Evolutionary conservation across 805 yeast genomes (phyloP), one percentile per base, ranked within the genome.

Genomic region (Hanseniaspora guilliermondii): DNA sequence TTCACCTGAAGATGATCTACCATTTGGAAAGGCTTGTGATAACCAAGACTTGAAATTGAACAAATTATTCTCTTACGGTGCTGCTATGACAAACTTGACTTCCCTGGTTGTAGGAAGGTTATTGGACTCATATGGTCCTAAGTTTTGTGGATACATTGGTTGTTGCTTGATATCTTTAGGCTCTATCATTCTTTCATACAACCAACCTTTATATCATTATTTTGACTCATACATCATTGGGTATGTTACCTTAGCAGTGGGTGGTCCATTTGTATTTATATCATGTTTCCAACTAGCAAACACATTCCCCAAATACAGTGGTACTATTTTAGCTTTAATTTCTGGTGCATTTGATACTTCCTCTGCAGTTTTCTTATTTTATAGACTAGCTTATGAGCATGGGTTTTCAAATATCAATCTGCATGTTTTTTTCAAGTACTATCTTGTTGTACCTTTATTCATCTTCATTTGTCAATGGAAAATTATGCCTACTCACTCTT

Each of bases 311-410:
- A 76, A 77, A 41, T 79, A 78, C 61, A 83, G 95, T 4, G 96
- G 96, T 0, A 75, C 85, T 46, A 74, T 88, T 21, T 69, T 88
- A 59, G 95, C 96, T 0, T 68, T 87, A 17, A 69, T 89, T 49
- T 87, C 96, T 0, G 97, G 97, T n/a, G 88, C 96, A 0, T 88
- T 89, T 64, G 97, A 91, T 67, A 76, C 95, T 0, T 85, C 95
- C 1, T 80, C 94, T n/a, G 96, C 95, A 0, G 75, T 89, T 47
- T 89, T 89, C 64, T 72, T 87, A 60, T 60, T 77, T 11, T 91
- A 88, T 70, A 72, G 95, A 60, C 57, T 87, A 17, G 62, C 76
- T 12, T 88, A 85, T 67, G 80, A 78, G 58, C 64, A 63, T 19
- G 53, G 58, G 37, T 41, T 53, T 16, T 53, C 57, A 1, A 57